These are phyloP conservation scores for Nannizzia gypsea DNA, from an alignment of 2,329 filamentous ascomycete species.

Conservation along the genomic window DNA sequence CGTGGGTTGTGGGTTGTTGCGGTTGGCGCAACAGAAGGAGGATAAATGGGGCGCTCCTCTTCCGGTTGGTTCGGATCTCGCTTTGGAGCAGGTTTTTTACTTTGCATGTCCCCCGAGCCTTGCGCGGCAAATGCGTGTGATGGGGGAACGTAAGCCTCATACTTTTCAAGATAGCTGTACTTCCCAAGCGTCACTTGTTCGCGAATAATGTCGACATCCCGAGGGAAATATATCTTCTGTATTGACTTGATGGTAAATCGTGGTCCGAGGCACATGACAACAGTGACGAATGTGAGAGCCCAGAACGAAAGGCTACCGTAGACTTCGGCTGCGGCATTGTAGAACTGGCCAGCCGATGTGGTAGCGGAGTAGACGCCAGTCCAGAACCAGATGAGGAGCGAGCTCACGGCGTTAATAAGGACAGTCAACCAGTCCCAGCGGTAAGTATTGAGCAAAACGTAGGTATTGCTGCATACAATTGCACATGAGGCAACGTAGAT, in stretches of 20 bases:
- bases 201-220: constrained; percentile 88
- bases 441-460: constrained; percentile 92
- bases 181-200: constrained; percentile 77
- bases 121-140: constrained; percentile 24
- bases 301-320: constrained; percentile 79
- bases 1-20: constrained; percentile 65
- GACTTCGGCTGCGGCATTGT: constrained; percentile 63
- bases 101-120: constrained; percentile 28
- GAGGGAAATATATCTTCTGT: constrained; percentile 89
- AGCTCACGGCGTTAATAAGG: constrained; percentile 68
- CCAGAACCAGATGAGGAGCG: constrained; percentile 87
- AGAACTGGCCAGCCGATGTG: constrained; percentile 53
- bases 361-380: constrained; percentile 73
- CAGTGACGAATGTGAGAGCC: constrained; percentile 67
- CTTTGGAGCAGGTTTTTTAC: constrained; percentile 44
- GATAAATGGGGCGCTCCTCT: constrained; percentile 84
- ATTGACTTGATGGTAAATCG: constrained; percentile 75
- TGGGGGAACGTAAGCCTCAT: constrained; percentile 41
- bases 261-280: constrained; percentile 72
- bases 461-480: constrained; percentile 80
- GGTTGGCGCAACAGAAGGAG: constrained; percentile 71
- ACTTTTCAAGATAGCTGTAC: constrained; percentile 60
- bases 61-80: constrained; percentile 61
- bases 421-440: constrained; percentile 96
- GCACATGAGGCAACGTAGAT: constrained; percentile 75